Percentiles rank a stretch among this genome's conserved stretches.
Evolutionary conservation across 164 flowering plant genomes (phyloP).

Genomic region (Annona squamosa): DNA sequence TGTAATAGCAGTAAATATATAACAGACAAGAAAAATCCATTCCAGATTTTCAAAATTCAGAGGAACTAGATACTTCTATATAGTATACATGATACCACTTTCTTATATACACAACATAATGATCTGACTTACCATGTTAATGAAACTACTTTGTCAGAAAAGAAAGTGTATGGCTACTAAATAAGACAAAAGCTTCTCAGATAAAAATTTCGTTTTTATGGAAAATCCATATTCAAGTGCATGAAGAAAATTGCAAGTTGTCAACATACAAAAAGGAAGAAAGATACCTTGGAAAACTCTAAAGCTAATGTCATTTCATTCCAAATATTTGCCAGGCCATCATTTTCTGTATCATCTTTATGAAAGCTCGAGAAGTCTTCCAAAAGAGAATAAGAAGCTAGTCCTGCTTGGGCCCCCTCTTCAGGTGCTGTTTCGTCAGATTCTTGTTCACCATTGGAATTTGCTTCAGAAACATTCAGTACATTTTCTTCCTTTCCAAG

Average conservation of each 20-base stretch:
- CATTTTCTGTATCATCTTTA: conserved; percentile 26
- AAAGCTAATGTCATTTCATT: conserved; percentile 58
- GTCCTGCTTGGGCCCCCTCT: background rate
- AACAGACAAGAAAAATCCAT: too few relatives aligned
- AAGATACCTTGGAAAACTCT: conserved; percentile 68
- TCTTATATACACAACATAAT: too few relatives aligned
- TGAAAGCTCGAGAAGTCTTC: conserved; percentile 26
- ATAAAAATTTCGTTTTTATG: background rate
- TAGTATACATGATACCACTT: too few relatives aligned
- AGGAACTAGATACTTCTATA: too few relatives aligned
- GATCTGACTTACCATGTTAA: too few relatives aligned
- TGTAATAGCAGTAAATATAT: too few relatives aligned
- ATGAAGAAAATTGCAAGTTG: background rate
- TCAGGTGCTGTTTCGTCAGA: background rate
- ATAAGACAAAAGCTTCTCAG: background rate
- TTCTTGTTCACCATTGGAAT: conserved; percentile 16
- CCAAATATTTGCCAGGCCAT: conserved; percentile 70
- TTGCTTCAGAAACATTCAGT: conserved; percentile 15
- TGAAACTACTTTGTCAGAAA: too few relatives aligned
- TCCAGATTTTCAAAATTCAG: too few relatives aligned
- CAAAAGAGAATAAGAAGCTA: conserved; percentile 31
- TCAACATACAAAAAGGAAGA: background rate
- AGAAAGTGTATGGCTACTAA: too few relatives aligned
- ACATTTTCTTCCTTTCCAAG: conserved; percentile 9
- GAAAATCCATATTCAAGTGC: background rate